phyloP scores from a whole-genome alignment of 345 rosid species.

The Turritis glabra region DNA sequence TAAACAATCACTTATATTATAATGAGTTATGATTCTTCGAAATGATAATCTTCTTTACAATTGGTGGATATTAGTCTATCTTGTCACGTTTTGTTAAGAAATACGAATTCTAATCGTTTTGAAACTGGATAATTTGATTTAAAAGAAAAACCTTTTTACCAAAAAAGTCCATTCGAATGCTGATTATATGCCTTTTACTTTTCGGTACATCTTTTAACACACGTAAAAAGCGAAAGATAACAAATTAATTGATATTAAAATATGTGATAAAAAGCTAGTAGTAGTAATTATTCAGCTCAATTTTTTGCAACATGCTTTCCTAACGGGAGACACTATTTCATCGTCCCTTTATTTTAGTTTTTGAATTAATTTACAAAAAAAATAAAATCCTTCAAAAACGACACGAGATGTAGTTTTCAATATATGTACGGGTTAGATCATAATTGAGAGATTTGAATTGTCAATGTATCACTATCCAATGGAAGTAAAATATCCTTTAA shows the following conservation, averaged over 20 bases:
- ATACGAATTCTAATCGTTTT: background rate
- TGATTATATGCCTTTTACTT: slow-evolving; percentile 42
- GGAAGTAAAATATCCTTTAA: background rate
- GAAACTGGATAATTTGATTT: slow-evolving; percentile 20
- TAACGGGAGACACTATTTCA: slow-evolving; percentile 42
- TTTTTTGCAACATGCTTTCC: slow-evolving; percentile 39
- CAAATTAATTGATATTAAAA: slow-evolving; percentile 22
- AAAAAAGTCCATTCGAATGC: slow-evolving; percentile 23
- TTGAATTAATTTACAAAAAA: background rate
- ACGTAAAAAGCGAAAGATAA: slow-evolving; percentile 40
- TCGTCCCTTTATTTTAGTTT: slow-evolving; percentile 18
- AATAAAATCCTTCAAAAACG: background rate
- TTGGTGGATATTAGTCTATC: background rate
- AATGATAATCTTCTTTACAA: background rate
- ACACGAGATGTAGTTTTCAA: slow-evolving; percentile 5
- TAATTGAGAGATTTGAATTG: background rate
- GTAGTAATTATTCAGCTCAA: slow-evolving; percentile 36
- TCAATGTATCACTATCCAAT: slow-evolving; percentile 3
- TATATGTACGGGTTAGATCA: background rate
- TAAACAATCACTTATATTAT: background rate
- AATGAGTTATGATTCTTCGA: background rate
- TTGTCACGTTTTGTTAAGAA: background rate
- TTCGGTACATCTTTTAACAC: slow-evolving; percentile 44
- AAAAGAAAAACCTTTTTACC: slow-evolving; percentile 4
- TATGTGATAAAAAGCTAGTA: slow-evolving; percentile 16